phyloP scores from a whole-genome alignment of 2,329 filamentous ascomycete species.

The Curvularia sp. region DNA sequence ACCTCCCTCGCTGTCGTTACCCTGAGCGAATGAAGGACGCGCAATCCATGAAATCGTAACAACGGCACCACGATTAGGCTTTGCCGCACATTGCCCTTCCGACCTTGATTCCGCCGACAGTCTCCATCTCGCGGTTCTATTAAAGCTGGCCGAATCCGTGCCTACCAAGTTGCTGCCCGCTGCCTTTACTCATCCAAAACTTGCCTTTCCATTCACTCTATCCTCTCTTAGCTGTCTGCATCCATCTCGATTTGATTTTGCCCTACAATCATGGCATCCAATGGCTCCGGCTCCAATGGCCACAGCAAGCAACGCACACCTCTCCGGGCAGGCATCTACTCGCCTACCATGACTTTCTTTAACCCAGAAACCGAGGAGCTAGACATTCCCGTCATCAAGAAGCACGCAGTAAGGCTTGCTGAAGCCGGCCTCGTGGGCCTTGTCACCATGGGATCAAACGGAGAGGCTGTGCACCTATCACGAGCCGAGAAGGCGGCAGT shows the following conservation, averaged over 20 bases:
- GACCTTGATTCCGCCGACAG: slow-evolving; percentile 42
- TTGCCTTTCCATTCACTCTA: slow-evolving; percentile 8
- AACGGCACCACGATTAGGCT: slow-evolving; percentile 30
- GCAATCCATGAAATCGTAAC: slow-evolving; percentile 33
- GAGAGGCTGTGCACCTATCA: slow-evolving; percentile 85
- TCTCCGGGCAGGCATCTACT: slow-evolving; percentile 83
- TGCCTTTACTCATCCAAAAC: slow-evolving; percentile 26
- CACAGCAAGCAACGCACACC: slow-evolving; percentile 56
- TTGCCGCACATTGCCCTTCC: slow-evolving; percentile 38
- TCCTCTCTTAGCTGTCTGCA: background rate
- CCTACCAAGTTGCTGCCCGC: slow-evolving; percentile 20
- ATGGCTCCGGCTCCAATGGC: slow-evolving; percentile 49
- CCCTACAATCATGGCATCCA: slow-evolving; percentile 34
- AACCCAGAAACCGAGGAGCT: slow-evolving; percentile 82
- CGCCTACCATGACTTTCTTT: slow-evolving; percentile 91
- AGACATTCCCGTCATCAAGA: slow-evolving; percentile 79
- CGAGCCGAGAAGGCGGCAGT: slow-evolving; percentile 77
- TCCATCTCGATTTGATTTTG: slow-evolving; percentile 8
- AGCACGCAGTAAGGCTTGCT: slow-evolving; percentile 79
- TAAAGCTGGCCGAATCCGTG: slow-evolving; percentile 47
- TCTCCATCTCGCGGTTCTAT: slow-evolving; percentile 47
- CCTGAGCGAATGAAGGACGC: slow-evolving; percentile 38
- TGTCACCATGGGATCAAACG: slow-evolving; percentile 89
- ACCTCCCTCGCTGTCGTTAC: slow-evolving; percentile 26
- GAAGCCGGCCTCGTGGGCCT: slow-evolving; percentile 80